Percentiles rank a stretch among this genome's conserved stretches.
phyloP scores from a whole-genome alignment of 2,329 filamentous ascomycete species.

The Botrytis medusae region DNA sequence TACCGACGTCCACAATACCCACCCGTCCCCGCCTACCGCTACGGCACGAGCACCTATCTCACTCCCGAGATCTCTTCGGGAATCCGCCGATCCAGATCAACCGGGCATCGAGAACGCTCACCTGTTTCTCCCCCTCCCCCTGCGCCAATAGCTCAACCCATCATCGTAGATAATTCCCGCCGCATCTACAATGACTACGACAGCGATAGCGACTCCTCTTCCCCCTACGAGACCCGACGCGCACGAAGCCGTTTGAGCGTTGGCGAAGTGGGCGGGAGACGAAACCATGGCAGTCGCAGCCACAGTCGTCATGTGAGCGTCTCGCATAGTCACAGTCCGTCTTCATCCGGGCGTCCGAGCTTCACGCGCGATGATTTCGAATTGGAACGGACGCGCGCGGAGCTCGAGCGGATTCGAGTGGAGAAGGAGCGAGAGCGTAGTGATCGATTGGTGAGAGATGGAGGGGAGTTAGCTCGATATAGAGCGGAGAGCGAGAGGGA shows the following conservation, averaged over 20 bases:
- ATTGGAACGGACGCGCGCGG: constrained; percentile 47
- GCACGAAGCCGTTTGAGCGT: constrained; percentile 33
- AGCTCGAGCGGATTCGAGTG: constrained; percentile 46
- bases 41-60: constrained; percentile 26
- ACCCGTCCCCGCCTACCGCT: constrained; percentile 26
- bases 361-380: constrained; percentile 40
- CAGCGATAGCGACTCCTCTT: constrained; percentile 16
- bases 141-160: constrained; percentile 40
- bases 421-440: constrained; percentile 42
- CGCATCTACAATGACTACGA: constrained; percentile 12
- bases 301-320: constrained; percentile 20
- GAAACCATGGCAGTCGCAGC: constrained; percentile 12
- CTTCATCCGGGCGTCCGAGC: background rate
- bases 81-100: constrained; percentile 27
- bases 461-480: background rate
- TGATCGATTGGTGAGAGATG: constrained; percentile 49
- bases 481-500: background rate
- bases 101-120: constrained; percentile 22
- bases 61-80: constrained; percentile 30
- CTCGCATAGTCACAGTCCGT: constrained; percentile 2
- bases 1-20: constrained; percentile 33
- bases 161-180: constrained; percentile 56
- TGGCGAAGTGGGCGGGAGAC: background rate
- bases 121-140: constrained; percentile 23
- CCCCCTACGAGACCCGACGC: background rate